Base-by-base conservation (phyloP, 495 filamentous ascomycete genomes). In the Penicillium tannophilum region DNA sequence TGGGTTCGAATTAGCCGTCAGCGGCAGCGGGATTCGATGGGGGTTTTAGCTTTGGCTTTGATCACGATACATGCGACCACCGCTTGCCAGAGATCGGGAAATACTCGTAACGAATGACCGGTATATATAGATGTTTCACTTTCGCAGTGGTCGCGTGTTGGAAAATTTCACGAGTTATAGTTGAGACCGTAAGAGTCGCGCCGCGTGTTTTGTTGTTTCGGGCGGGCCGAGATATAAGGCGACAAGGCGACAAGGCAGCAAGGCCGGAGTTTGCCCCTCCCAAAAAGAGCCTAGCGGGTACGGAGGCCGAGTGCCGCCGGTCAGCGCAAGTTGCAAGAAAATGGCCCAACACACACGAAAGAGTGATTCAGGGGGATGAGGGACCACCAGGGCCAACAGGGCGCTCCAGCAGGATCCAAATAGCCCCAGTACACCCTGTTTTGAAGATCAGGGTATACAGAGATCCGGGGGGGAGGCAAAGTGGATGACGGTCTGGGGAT, bases 121-220 rank as follows among this genome's bases (percentile, higher is more conserved):
- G 16, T 9, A 7, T 20, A 46, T 20, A 46, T 24, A 20, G 43
- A 11, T 24, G 24, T 26, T n/a, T 14, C 24, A 31, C 26, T 24
- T 26, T 49, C 46, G 36, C 39, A 54, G 52, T 54, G 52, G 52
- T 54, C 52, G 52, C 52, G 52, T 28, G 39, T 28, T 36, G 49
- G 12, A 36, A 51, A 56, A 24, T 23, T 4, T 36, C 52, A 39
- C 11, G 14, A 52, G 35, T 41, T 30, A 12, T 36, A 44, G 41
- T 63, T 26, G 51, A 53, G 48, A 56, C 57, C 44, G 65, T 54
- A 56, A 51, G 43, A 62, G 66, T 65, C 66, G 66, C 66, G 66
- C 66, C 66, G 63, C 60, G 66, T 67, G 64, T 66, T 65, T 69
- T 69, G 63, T 71, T 68, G 63, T 71, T 70, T 61, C 59, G 31